Base-by-base conservation (phyloP, 345 rosid genomes). In the Sonneratia alba region DNA sequence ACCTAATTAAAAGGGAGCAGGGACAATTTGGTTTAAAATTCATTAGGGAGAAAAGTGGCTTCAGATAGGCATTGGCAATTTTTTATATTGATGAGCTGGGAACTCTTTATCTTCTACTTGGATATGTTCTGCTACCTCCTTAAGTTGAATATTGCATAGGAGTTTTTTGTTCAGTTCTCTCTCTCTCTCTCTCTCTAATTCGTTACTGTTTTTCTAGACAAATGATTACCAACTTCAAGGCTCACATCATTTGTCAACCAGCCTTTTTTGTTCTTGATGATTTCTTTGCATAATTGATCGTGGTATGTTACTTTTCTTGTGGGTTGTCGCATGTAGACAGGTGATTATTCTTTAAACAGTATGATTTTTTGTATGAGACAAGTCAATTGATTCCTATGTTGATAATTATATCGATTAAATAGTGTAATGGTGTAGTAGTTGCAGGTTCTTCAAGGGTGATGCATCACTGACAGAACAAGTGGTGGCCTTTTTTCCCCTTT, bases 401-500 rank as follows among this genome's bases (percentile, higher is more conserved):
- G 32, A 62, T 4, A n/a, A 7, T 61, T 61, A 61, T 1, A 8
- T 62, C 27, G 18, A 59, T 59, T 59, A 22, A 10, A 6, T 24
- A 57, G 27, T 32, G 34, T n/a, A 24, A 51, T 18, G n/a, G 6
- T 15, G 63, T 22, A 34, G 66, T 62, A 27, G 3, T 62, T 40
- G 19, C 19, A 42, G 45, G 45, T 21, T 38, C 27, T 37, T 22
- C n/a, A 40, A 67, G 49, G 0, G 27, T 19, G 18, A 67, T 22
- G 24, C 49, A 37, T 19, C 10, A 36, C 19, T 47, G 22, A 47
- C 51, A 47, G 51, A 4, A 42, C 24, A 38, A 13, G 32, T 53
- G 53, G 72, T 42, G 47, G 47, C 15, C 42, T 55, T 36, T 74
- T 56, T 67, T 34, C 34, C 40, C 12, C 27, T 62, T 36, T 75